A percentile compares a stretch with the other conserved stretches of the same genome.
Evolutionary conservation across 768 basidiomycete species (phyloP).

Genomic region (Collybia sp.): DNA sequence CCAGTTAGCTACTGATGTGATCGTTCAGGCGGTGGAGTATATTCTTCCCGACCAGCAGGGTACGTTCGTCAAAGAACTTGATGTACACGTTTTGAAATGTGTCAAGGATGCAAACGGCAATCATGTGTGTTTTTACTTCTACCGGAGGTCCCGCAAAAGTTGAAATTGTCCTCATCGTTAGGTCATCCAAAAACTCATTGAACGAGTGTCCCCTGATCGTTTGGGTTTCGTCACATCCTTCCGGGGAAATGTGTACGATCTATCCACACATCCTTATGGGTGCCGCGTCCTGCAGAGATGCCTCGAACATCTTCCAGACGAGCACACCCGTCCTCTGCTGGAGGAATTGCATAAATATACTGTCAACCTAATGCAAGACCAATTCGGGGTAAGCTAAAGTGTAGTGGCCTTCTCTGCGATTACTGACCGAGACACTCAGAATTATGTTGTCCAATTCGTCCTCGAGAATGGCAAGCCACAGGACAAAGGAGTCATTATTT

Average conservation of each 20-base stretch:
- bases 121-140: conserved; percentile 56
- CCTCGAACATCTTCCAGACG: conserved; percentile 76
- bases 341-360: conserved; percentile 79
- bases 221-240: conserved; percentile 74
- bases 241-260: conserved; percentile 70
- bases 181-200: conserved; percentile 88
- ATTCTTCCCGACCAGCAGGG: conserved; percentile 76
- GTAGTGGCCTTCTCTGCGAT: conserved; percentile 4
- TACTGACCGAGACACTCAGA: conserved; percentile 37
- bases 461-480: conserved; percentile 72
- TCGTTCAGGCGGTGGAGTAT: conserved; percentile 73
- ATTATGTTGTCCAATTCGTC: conserved; percentile 94
- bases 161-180: conserved; percentile 18
- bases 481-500: conserved; percentile 65
- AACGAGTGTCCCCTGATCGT: conserved; percentile 72
- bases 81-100: conserved; percentile 75
- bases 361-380: conserved; percentile 77
- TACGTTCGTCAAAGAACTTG: conserved; percentile 71
- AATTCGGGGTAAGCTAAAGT: conserved; percentile 71
- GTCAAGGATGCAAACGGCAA: conserved; percentile 93
- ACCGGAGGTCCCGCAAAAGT: conserved; percentile 1
- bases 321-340: conserved; percentile 64
- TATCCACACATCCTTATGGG: conserved; percentile 88
- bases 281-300: conserved; percentile 94
- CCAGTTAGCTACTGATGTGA: neutral